These are phyloP conservation scores for Hevea brasiliensis DNA, from an alignment of 345 rosid species.

Conservation along the genomic window DNA sequence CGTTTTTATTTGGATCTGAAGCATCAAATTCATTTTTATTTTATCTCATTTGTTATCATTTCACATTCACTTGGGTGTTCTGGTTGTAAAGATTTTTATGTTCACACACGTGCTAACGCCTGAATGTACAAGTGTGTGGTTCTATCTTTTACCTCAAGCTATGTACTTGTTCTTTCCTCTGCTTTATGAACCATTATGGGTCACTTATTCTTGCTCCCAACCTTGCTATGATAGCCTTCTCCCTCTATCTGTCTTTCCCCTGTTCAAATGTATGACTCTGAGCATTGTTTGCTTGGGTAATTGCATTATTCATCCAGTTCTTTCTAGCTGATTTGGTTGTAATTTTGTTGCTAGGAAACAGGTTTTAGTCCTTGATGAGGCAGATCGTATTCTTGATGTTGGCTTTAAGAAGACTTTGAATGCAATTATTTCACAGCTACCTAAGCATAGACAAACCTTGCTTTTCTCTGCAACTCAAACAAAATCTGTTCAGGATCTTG, in stretches of 20 bases:
- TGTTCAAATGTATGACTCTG: neutral
- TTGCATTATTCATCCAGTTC: neutral
- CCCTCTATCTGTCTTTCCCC: neutral
- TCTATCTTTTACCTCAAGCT: neutral
- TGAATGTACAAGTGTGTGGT: neutral
- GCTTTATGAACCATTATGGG: neutral
- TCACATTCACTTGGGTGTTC: neutral
- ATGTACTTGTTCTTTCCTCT: neutral
- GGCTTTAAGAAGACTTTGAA: slow-evolving; percentile 80
- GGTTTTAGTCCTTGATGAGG: slow-evolving; percentile 96
- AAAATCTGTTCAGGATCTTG: slow-evolving; percentile 91
- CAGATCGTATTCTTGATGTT: slow-evolving; percentile 93
- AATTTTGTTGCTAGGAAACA: slow-evolving; percentile 48
- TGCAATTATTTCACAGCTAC: slow-evolving; percentile 86
- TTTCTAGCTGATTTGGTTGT: slow-evolving; percentile 34
- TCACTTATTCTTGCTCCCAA: neutral
- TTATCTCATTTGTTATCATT: neutral
- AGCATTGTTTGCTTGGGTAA: neutral
- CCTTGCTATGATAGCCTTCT: no score
- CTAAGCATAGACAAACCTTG: slow-evolving; percentile 76
- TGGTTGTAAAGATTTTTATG: neutral
- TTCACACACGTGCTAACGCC: neutral
- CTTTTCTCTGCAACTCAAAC: slow-evolving; percentile 98
- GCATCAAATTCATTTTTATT: neutral
- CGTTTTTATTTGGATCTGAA: neutral